Conservation (phyloP, 1,139 yeast genomes). For the Pichia sp. region DNA sequence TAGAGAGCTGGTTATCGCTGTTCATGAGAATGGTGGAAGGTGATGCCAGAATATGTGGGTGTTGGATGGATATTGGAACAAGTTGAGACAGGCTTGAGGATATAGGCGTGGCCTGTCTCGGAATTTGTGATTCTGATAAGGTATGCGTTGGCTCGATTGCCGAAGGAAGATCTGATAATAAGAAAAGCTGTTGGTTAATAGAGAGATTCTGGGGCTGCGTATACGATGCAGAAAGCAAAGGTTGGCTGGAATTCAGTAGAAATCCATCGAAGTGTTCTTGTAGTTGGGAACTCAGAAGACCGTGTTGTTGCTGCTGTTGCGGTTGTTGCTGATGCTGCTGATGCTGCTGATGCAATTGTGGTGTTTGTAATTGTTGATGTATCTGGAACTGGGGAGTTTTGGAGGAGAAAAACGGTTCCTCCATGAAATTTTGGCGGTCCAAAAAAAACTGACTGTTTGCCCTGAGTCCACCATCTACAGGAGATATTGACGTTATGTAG, state of each 20-base stretch:
- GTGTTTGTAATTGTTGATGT: conserved; percentile 13
- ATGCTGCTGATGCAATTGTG: not conserved
- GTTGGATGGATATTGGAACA: conserved; percentile 7
- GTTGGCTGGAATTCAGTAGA: conserved; percentile 7
- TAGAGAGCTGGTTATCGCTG: conserved; percentile 3
- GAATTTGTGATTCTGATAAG: conserved; percentile 1
- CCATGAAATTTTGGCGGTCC: not conserved
- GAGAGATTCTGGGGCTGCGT: conserved; percentile 1
- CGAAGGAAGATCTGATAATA: conserved; percentile 16
- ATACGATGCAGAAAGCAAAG: conserved; percentile 4
- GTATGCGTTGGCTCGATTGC: conserved; percentile 15
- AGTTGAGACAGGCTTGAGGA: conserved; percentile 6
- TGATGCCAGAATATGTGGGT: conserved; percentile 4
- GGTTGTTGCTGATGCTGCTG: conserved; percentile 14
- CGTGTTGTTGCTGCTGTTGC: not conserved
- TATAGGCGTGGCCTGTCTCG: not conserved
- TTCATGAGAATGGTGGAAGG: conserved; percentile 1
- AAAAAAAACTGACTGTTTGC: not conserved
- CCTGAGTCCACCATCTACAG: not conserved
- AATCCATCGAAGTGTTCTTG: conserved; percentile 6
- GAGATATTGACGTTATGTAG: conserved; percentile 4
- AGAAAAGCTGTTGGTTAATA: conserved; percentile 11
- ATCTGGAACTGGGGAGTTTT: conserved; percentile 10
- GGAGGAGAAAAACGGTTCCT: conserved; percentile 5
- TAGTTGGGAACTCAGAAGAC: conserved; percentile 1